Percentiles rank a stretch among this genome's conserved stretches.
Evolutionary conservation across 2,329 filamentous ascomycete species (phyloP).

Genomic region (Ascochyta clinopodiicola): DNA sequence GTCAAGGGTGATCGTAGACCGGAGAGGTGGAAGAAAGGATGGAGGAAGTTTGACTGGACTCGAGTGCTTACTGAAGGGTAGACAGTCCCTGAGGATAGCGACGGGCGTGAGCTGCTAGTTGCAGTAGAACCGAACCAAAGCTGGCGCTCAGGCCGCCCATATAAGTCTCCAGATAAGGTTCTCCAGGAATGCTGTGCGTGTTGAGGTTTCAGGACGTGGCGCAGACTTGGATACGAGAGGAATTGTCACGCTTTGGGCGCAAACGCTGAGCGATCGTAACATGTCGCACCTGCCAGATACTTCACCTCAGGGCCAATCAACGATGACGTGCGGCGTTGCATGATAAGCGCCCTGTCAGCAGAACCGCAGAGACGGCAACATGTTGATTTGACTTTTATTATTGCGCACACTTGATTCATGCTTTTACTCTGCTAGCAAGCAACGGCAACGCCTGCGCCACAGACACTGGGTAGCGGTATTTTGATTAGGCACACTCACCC

Average conservation of each 20-base stretch:
- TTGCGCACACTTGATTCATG: neutral
- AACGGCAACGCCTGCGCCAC: constrained; percentile 11
- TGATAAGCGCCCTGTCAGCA: constrained; percentile 22
- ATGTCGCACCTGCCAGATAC: constrained; percentile 26
- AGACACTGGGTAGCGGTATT: constrained; percentile 7
- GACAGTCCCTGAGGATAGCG: neutral
- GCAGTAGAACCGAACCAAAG: neutral
- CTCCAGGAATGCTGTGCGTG: constrained; percentile 16
- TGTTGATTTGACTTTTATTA: neutral
- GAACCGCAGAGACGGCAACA: constrained; percentile 22
- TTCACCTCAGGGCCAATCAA: constrained; percentile 25
- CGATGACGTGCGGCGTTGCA: constrained; percentile 15
- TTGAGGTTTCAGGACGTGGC: constrained; percentile 28
- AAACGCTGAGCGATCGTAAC: constrained; percentile 21
- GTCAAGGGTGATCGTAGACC: constrained; percentile 69
- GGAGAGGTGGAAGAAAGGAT: constrained; percentile 81
- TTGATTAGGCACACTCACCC: constrained; percentile 14
- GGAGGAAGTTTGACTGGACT: constrained; percentile 94
- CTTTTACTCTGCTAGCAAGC: neutral
- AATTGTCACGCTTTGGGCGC: constrained; percentile 13
- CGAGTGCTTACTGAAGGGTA: constrained; percentile 62
- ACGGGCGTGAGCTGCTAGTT: neutral
- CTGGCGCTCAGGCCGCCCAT: neutral
- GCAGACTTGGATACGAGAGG: constrained; percentile 16
- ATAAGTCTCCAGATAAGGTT: neutral